Percentiles rank a stretch among this genome's conserved stretches.
phyloP scores from a whole-genome alignment of 495 filamentous ascomycete genomes.

The Tetracladium marchalianum region DNA sequence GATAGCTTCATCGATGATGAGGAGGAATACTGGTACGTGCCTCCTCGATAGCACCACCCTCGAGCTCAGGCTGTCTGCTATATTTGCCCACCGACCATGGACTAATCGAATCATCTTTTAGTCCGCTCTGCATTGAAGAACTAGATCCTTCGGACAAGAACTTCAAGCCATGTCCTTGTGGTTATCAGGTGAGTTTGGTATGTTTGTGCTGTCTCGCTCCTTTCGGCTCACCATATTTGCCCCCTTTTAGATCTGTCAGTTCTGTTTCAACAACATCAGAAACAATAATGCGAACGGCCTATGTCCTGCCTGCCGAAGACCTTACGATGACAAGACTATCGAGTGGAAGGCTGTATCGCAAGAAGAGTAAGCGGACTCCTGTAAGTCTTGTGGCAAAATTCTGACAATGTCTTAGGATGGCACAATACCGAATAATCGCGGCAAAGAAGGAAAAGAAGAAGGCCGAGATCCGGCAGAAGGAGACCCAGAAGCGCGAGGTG shows the following conservation, averaged over 20 bases:
- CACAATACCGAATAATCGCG: slow-evolving; percentile 72
- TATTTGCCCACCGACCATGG: background rate
- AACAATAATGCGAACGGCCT: slow-evolving; percentile 80
- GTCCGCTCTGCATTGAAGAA: slow-evolving; percentile 97
- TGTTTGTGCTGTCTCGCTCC: background rate
- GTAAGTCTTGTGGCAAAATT: slow-evolving; percentile 1
- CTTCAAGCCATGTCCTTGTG: slow-evolving; percentile 95
- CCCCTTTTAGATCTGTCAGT: slow-evolving; percentile 78
- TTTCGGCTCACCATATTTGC: slow-evolving; percentile 1
- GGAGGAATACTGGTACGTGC: slow-evolving; percentile 76
- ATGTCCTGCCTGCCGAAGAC: slow-evolving; percentile 89
- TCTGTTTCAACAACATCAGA: slow-evolving; percentile 98
- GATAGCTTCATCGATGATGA: slow-evolving; percentile 97
- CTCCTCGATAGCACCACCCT: background rate
- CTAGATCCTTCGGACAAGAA: slow-evolving; percentile 95
- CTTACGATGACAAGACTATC: slow-evolving; percentile 93
- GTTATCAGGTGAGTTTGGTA: slow-evolving; percentile 69
- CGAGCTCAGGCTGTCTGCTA: background rate
- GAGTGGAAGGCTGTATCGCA: slow-evolving; percentile 87
- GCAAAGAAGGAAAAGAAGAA: slow-evolving; percentile 86
- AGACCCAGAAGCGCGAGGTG: slow-evolving; percentile 89
- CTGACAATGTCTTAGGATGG: slow-evolving; percentile 30
- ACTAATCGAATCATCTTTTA: slow-evolving; percentile 19
- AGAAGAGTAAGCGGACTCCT: slow-evolving; percentile 66
- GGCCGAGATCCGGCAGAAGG: slow-evolving; percentile 83